Percentiles rank a stretch among this genome's conserved stretches.
These are phyloP conservation scores for Leishmania gerbilli DNA, from an alignment of 208 protist genomes.

Conservation along the genomic window DNA sequence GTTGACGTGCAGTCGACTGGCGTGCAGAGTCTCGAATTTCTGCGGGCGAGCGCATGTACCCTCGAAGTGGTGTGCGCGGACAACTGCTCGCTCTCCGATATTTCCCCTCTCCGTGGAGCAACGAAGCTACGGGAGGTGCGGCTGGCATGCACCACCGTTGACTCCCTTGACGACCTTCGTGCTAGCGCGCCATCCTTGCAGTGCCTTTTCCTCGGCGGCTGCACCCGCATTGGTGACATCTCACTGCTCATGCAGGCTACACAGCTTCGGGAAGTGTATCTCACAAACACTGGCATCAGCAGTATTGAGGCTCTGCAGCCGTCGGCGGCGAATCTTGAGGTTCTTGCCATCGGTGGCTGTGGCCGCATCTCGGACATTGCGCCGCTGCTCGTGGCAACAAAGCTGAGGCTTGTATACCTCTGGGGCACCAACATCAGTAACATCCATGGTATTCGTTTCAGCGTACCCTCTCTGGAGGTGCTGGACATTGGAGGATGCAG, in stretches of 20 bases:
- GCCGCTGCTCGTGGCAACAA: neutral
- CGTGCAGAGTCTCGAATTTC: neutral
- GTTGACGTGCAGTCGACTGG: neutral
- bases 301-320: slow-evolving; percentile 4
- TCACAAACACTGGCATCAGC: slow-evolving; percentile 10
- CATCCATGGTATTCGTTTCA: slow-evolving; percentile 7
- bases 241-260: slow-evolving; percentile 1
- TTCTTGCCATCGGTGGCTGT: slow-evolving; percentile 17
- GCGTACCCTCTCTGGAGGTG: slow-evolving; percentile 7
- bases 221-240: slow-evolving; percentile 1
- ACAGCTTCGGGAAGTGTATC: slow-evolving; percentile 7
- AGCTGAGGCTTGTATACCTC: slow-evolving; percentile 6
- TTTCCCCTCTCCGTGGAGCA: neutral
- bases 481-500: slow-evolving; percentile 4
- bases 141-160: neutral
- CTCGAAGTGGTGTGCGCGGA: slow-evolving; percentile 12
- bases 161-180: slow-evolving; percentile 4
- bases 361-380: slow-evolving; percentile 1
- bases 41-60: neutral
- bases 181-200: neutral
- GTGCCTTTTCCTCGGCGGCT: slow-evolving; percentile 12
- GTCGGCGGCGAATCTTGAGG: slow-evolving; percentile 1
- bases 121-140: slow-evolving; percentile 3
- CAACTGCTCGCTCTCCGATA: slow-evolving; percentile 7
- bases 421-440: slow-evolving; percentile 7